A percentile compares a stretch with the other conserved stretches of the same genome.
These are phyloP conservation scores for Suhomyces coccinellae DNA, from an alignment of 1,139 yeast genomes.

Conservation along the genomic window DNA sequence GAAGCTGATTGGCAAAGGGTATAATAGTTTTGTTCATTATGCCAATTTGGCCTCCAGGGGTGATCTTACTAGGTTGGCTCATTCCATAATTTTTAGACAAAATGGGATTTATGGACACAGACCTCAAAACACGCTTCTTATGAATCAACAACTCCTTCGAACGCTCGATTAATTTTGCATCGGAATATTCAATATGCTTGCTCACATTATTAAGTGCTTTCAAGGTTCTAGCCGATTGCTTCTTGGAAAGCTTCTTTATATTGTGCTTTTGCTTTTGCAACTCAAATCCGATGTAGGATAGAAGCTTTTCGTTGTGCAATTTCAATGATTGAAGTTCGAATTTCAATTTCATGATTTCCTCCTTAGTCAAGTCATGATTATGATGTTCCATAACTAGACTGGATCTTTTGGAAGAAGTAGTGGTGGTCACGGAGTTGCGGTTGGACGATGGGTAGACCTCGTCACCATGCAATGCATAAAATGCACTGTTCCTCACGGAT, in stretches of 20 bases:
- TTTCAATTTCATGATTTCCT: slow-evolving; percentile 52
- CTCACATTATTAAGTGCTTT: slow-evolving; percentile 19
- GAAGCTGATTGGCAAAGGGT: slow-evolving; percentile 18
- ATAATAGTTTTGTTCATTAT: slow-evolving; percentile 25
- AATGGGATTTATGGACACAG: slow-evolving; percentile 47
- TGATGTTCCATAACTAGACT: slow-evolving; percentile 36
- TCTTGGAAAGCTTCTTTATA: slow-evolving; percentile 42
- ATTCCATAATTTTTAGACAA: slow-evolving; percentile 29
- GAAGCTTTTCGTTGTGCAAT: slow-evolving; percentile 55
- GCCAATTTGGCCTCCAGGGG: slow-evolving; percentile 9
- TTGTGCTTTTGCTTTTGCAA: slow-evolving; percentile 51
- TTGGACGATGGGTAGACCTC: slow-evolving; percentile 19
- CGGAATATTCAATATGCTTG: slow-evolving; percentile 49
- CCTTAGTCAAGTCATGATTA: slow-evolving; percentile 42
- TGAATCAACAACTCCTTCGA: slow-evolving; percentile 44
- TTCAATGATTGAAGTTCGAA: slow-evolving; percentile 56
- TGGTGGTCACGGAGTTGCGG: slow-evolving; percentile 23
- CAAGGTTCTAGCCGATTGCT: slow-evolving; percentile 29
- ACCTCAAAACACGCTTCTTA: slow-evolving; percentile 46
- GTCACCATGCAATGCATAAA: slow-evolving; percentile 27
- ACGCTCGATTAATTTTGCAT: slow-evolving; percentile 51
- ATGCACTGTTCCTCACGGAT: slow-evolving; percentile 26
- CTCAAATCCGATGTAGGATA: slow-evolving; percentile 59
- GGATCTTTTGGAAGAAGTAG: slow-evolving; percentile 40
- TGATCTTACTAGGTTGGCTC: not conserved